These are phyloP conservation scores for Melampsora larici-populina DNA, from an alignment of 1,284 basidiomycete species.

Conservation along the genomic window DNA sequence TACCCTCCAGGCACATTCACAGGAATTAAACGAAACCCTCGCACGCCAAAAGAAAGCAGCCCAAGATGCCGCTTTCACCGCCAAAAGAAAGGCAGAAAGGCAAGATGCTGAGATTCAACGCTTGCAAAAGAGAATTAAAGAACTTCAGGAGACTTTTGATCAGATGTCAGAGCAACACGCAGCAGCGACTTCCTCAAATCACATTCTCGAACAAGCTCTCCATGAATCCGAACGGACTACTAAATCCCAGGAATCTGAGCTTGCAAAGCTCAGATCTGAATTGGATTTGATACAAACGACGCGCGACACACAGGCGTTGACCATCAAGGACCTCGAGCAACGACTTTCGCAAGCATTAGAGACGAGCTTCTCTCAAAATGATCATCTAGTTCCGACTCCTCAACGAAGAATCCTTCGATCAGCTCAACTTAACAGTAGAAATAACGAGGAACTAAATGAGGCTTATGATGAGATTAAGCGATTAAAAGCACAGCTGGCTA, in stretches of 20 bases:
- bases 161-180: slow-evolving; percentile 42
- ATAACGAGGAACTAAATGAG: slow-evolving; percentile 69
- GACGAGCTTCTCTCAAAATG: slow-evolving; percentile 14
- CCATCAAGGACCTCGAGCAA: slow-evolving; percentile 28
- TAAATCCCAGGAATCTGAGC: slow-evolving; percentile 54
- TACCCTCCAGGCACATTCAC: slow-evolving; percentile 7
- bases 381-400: slow-evolving; percentile 4
- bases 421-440: slow-evolving; percentile 58
- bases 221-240: slow-evolving; percentile 40
- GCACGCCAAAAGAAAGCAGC: slow-evolving; percentile 16
- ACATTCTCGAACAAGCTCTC: slow-evolving; percentile 24
- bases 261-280: slow-evolving; percentile 54
- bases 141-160: slow-evolving; percentile 20
- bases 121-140: slow-evolving; percentile 1
- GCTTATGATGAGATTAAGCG: slow-evolving; percentile 76
- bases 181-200: slow-evolving; percentile 47
- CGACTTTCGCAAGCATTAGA: slow-evolving; percentile 51
- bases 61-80: slow-evolving; percentile 18
- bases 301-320: slow-evolving; percentile 34
- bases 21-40: slow-evolving; percentile 16
- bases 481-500: slow-evolving; percentile 67
- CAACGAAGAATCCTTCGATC: slow-evolving; percentile 52
- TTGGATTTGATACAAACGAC: slow-evolving; percentile 42
- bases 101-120: slow-evolving; percentile 7
- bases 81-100: background rate